Base-by-base conservation (phyloP, 2,329 filamentous ascomycete species). In the Microcyclosporella mali region DNA sequence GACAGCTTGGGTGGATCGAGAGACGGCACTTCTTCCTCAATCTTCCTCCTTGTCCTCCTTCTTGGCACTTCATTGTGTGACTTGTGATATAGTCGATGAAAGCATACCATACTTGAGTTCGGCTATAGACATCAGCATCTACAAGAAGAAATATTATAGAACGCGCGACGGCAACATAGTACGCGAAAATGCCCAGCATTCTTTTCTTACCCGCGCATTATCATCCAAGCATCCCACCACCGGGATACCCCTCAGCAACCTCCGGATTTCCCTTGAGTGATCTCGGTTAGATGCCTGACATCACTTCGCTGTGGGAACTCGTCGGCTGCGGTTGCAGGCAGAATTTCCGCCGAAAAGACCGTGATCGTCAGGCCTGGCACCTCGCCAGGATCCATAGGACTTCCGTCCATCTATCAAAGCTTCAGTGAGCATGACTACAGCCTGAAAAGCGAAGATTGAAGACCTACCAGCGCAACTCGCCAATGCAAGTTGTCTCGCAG, bases 351-450 rank as follows among this genome's bases (percentile, higher is more conserved):
- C 49, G 59, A 62, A 25, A 66, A 59, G 9, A 71, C 64, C 2
- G 60, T 62, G 37, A 73, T 52, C 31, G 62, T 54, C 25, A 72
- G 60, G 19, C 64, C 64, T 1, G 60, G 56, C 6, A 67, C 56
- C 18, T 64, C 44, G 11, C 58, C 55, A 3, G 56, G 36, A 6
- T 59, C 44, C n/a, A 70, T 55, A 19, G 57, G 45, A 12, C 56
- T 59, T 38, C 61, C 62, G 41, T 70, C 61, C 35, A 62, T 61
- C 67, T 69, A 40, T 12, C 18, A 14, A 17, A 17, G 6, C 9
- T 4, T 11, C 9, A 17, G 10, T 18, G 10, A 14, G 15, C 11
- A 17, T 18, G 6, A 11, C 6, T 34, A n/a, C n/a, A n/a, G n/a
- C 33, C 8, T 6, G 33, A 6, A 3, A 38, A 3, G 12, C 15